Evolutionary conservation across 73 alveolate genomes (phyloP).

Genomic region (Blepharisma japonicum): DNA sequence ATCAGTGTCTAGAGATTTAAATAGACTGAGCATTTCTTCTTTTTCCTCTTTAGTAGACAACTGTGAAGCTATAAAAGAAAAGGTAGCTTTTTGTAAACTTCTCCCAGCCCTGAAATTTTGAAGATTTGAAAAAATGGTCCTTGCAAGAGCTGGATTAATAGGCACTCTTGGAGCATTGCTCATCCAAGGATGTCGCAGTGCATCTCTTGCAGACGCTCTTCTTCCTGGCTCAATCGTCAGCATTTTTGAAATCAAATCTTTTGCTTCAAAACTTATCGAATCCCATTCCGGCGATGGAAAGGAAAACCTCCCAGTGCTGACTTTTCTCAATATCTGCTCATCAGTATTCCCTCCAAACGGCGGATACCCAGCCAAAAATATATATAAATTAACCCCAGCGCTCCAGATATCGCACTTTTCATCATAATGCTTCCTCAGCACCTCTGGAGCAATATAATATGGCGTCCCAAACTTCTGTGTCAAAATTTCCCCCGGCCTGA

Average conservation of each 20-base stretch:
- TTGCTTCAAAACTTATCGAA: slow-evolving; percentile 9
- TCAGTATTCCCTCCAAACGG: slow-evolving; percentile 39
- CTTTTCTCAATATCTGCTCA: too few species aligned
- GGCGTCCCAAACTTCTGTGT: slow-evolving; percentile 77
- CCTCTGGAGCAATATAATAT: slow-evolving; percentile 79
- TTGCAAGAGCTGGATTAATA: too few species aligned
- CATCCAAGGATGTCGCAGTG: slow-evolving; percentile 37
- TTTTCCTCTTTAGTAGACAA: too few species aligned
- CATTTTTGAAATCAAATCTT: slow-evolving; percentile 35
- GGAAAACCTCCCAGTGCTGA: too few species aligned
- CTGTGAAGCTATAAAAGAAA: too few species aligned
- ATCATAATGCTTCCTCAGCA: slow-evolving; percentile 53
- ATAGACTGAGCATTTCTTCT: too few species aligned
- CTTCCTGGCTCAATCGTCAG: slow-evolving; percentile 30
- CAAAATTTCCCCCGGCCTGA: slow-evolving; percentile 50
- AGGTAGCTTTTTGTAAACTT: too few species aligned
- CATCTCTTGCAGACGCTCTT: slow-evolving; percentile 35
- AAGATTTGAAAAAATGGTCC: too few species aligned
- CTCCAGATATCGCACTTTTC: slow-evolving; percentile 89
- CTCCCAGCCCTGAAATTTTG: too few species aligned
- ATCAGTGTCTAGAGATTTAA: too few species aligned
- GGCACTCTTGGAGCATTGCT: not conserved
- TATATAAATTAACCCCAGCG: slow-evolving; percentile 84
- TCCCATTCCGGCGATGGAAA: not conserved
- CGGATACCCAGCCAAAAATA: slow-evolving; percentile 84